These are phyloP conservation scores for Mycena galopus DNA, from an alignment of 768 basidiomycete genomes.

Conservation along the genomic window DNA sequence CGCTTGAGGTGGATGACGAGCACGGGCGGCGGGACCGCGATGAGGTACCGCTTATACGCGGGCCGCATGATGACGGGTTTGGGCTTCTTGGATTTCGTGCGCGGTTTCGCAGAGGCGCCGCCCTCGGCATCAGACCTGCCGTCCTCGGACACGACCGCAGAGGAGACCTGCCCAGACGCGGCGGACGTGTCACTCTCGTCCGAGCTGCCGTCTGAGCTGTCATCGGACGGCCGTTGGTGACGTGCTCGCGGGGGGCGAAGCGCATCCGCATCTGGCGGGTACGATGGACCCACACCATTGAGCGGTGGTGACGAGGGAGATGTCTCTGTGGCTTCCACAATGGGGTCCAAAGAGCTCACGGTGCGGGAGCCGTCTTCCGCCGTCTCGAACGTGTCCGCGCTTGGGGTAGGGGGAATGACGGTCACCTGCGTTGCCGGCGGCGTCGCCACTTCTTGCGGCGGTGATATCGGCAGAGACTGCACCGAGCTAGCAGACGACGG, in stretches of 20 bases:
- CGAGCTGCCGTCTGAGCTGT: conserved; percentile 54
- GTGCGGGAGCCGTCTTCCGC: not conserved
- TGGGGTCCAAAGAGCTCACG: conserved; percentile 14
- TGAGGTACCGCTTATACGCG: conserved; percentile 95
- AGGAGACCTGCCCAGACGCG: conserved; percentile 17
- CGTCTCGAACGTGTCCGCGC: conserved; percentile 8
- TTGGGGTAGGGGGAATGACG: conserved; percentile 33
- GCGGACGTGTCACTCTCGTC: conserved; percentile 55
- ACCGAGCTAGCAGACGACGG: conserved; percentile 34
- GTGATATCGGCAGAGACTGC: conserved; percentile 27
- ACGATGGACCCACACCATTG: conserved; percentile 1
- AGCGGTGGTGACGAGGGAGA: conserved; percentile 5
- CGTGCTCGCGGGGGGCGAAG: conserved; percentile 35
- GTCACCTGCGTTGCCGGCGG: conserved; percentile 32
- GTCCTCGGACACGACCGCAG: conserved; percentile 19
- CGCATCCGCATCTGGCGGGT: conserved; percentile 2
- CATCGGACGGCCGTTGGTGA: conserved; percentile 35
- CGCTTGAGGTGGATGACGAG: conserved; percentile 95
- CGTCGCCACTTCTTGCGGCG: conserved; percentile 17
- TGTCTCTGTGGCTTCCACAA: conserved; percentile 18
- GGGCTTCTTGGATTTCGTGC: conserved; percentile 41
- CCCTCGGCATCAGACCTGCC: conserved; percentile 15
- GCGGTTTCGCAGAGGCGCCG: conserved; percentile 20
- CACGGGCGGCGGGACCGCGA: conserved; percentile 86
- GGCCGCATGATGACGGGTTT: conserved; percentile 83